A percentile compares a stretch with the other conserved stretches of the same genome.
Evolutionary conservation across 352 stramenopile species (phyloP).

Genomic region (Phytopythium ostracodes): DNA sequence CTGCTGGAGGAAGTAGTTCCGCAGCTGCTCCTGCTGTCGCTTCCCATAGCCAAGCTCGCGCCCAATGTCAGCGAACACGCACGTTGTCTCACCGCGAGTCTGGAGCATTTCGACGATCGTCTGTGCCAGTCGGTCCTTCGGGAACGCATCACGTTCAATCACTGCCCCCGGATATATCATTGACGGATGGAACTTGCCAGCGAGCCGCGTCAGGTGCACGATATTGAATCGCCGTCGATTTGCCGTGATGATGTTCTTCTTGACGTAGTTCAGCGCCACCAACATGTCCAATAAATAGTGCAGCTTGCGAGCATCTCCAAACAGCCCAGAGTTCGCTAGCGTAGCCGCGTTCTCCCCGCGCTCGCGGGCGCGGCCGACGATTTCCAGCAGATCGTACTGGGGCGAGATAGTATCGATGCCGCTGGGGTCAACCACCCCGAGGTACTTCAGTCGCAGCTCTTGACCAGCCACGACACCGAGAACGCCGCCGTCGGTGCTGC

Average conservation of each 20-base stretch:
- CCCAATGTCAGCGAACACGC: slow-evolving; percentile 83
- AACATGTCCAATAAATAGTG: slow-evolving; percentile 83
- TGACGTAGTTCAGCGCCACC: slow-evolving; percentile 49
- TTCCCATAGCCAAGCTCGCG: slow-evolving; percentile 77
- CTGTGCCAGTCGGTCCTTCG: slow-evolving; percentile 53
- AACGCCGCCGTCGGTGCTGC: slow-evolving; percentile 38
- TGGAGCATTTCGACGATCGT: slow-evolving; percentile 64
- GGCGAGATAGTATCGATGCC: slow-evolving; percentile 55
- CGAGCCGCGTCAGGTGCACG: slow-evolving; percentile 68
- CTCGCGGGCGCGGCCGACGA: slow-evolving; percentile 58
- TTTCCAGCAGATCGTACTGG: slow-evolving; percentile 76
- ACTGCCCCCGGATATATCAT: slow-evolving; percentile 59
- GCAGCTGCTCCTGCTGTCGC: slow-evolving; percentile 73
- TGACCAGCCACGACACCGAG: slow-evolving; percentile 70
- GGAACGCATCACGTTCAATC: slow-evolving; percentile 50
- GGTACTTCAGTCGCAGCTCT: slow-evolving; percentile 57
- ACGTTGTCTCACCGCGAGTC: slow-evolving; percentile 59
- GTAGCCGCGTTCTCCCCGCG: slow-evolving; percentile 58
- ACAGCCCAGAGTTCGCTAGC: slow-evolving; percentile 48
- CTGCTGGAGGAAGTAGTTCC: slow-evolving; percentile 81
- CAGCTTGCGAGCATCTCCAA: slow-evolving; percentile 69
- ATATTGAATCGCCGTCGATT: slow-evolving; percentile 78
- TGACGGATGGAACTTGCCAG: slow-evolving; percentile 51
- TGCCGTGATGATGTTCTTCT: slow-evolving; percentile 76
- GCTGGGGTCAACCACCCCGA: slow-evolving; percentile 54